Base-by-base conservation (phyloP, 2,329 filamentous ascomycete species). In the Fusarium sp. region DNA sequence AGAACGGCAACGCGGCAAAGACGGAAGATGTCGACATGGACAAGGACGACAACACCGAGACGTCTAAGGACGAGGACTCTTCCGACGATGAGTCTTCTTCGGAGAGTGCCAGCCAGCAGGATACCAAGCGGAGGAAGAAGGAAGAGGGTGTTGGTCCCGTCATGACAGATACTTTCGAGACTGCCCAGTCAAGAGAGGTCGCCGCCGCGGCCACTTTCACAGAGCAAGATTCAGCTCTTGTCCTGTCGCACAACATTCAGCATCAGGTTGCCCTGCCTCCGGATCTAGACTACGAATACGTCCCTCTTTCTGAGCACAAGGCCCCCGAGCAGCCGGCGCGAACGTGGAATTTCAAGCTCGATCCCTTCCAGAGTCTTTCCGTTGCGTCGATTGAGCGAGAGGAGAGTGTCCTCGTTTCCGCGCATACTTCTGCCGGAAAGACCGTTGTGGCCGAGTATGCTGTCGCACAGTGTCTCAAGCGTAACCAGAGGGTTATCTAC, bases 391-490 rank as follows among this genome's bases (percentile, higher is more conserved):
- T 99, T 67, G 92, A 99, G 82, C 88, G 96, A 68, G 94, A 95
- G 56, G 96, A 99, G 83, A 98, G 94, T 82, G 93, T 99, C 0
- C 82, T 99, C 49, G 96, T 99, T 3, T 98, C 96, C 17, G 96
- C 96, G 53, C 96, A 99, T 81, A 99, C 96, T 9, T 96, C 92
- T 85, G 96, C 96, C 37, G 96, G 96, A 81, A 99, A 99, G 82
- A 99, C 96, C 0, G 96, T 99, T 9, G 94, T 98, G 44, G 96
- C 96, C 67, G 96, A 99, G 79, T 99, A 99, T 77, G 96, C 96
- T 20, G 96, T 99, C 77, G 96, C 96, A 17, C 96, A 99, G 75
- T 97, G 96, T 79, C 84, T 99, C 78, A 96, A 96, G 85, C 92
- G 94, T 78, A 98, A 98, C 81, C 96, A 99, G 82, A 88, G 96